Percentiles rank a stretch among this genome's conserved stretches.
phyloP scores from a whole-genome alignment of 805 yeast species.

The Candida takata region DNA sequence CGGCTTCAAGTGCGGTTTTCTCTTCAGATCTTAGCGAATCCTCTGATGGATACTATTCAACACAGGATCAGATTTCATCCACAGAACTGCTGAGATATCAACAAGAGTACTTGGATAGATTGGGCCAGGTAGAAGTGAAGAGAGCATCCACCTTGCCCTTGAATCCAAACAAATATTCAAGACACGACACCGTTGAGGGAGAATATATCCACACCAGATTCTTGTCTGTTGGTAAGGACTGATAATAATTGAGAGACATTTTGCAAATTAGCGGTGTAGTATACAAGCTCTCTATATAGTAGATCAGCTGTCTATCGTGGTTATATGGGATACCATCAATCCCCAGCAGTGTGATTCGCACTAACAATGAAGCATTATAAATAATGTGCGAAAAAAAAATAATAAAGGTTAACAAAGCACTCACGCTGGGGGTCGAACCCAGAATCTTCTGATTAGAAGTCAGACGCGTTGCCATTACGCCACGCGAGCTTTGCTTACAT shows the following conservation, averaged over 20 bases:
- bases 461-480: constrained; percentile 54
- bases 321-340: too few relatives aligned
- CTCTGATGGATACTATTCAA: constrained; percentile 7
- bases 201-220: constrained; percentile 8
- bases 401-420: constrained; percentile 26
- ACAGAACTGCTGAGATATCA: constrained; percentile 11
- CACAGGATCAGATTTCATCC: constrained; percentile 12
- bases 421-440: constrained; percentile 53
- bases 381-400: too few relatives aligned
- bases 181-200: constrained; percentile 2
- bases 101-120: constrained; percentile 7
- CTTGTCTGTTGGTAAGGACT: constrained; percentile 11
- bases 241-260: too few relatives aligned
- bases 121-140: constrained; percentile 10
- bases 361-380: too few relatives aligned
- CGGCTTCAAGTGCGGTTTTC: constrained; percentile 10
- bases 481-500: constrained; percentile 35
- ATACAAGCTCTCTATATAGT: too few relatives aligned
- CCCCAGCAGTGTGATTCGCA: too few relatives aligned
- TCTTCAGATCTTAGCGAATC: constrained; percentile 7
- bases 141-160: constrained; percentile 16
- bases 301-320: too few relatives aligned
- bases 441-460: constrained; percentile 48
- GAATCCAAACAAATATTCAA: neutral
- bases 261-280: too few relatives aligned